Base-by-base conservation (phyloP, 2,329 filamentous ascomycete genomes). In the Clarireedia homoeocarpa region DNA sequence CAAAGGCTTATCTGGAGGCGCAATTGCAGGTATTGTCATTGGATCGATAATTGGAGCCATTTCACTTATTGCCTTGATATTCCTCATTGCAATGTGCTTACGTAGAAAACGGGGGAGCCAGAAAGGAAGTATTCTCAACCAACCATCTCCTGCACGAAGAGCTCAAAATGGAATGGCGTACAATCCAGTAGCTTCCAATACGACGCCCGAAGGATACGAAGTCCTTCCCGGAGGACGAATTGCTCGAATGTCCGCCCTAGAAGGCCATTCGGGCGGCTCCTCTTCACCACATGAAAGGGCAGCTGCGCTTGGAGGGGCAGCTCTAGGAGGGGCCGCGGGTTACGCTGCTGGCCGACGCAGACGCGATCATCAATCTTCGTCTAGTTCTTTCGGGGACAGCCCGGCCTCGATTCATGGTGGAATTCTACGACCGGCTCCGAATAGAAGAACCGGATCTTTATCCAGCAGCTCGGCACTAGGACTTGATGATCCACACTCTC, bases 191-290 rank as follows among this genome's bases (percentile, higher is more conserved):
- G 65, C 64, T 53, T 67, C 71, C 27, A 69, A 66, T 30, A 64
- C 68, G 9, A 67, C 69, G 10, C 67, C 67, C 2, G 67, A 69
- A 62, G 85, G 82, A 42, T 88, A 89, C 61, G 86, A 90, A 64
- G 81, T 91, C 15, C 78, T 95, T 10, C 89, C 91, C 5, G 91
- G 91, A 45, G 91, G 90, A 30, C 86, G 94, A 59, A 94, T 99
- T 58, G 89, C 94, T 40, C 85, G 94, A 55, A 97, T 99, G 94
- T 91, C 92, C 40, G 94, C 94, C 36, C 73, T 99, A 52, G 92
- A 96, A 72, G 86, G 84, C 5, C 82, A 86, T 54, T 80, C 83
- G 23, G 82, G 83, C 0, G 82, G 79, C 57, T 79, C 83, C 23
- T 82, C 83, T 3, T 78, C 83, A 14, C 60, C 66, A 30, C 62